Percentiles rank a stretch among this genome's conserved stretches.
phyloP scores from a whole-genome alignment of 306 rosid genomes.

The Vachellia pachyceras region DNA sequence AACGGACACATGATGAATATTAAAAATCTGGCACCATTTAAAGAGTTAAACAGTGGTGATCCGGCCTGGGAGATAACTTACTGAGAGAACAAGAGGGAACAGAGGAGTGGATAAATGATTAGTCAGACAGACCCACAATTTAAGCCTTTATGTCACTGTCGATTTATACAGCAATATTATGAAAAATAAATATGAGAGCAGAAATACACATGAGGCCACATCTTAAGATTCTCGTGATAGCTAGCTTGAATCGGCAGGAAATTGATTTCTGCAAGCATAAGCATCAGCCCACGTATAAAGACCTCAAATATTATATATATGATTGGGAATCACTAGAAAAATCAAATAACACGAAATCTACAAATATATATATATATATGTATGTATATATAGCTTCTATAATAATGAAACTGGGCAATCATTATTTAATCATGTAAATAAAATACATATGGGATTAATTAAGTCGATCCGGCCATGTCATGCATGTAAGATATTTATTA shows the following conservation, averaged over 20 bases:
- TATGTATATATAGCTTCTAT: conserved; percentile 18
- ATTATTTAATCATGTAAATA: conserved; percentile 15
- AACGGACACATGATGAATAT: too few species aligned
- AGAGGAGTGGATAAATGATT: conserved; percentile 46
- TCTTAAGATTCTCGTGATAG: conserved; percentile 69
- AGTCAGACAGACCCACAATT: conserved; percentile 44
- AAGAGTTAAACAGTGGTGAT: conserved; percentile 43
- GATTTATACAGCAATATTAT: conserved; percentile 25
- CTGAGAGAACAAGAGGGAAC: conserved; percentile 40
- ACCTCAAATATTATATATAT: conserved; percentile 36
- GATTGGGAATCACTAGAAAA: conserved; percentile 48
- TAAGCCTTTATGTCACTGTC: conserved; percentile 72
- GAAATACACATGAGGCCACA: conserved; percentile 28
- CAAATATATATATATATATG: conserved; percentile 13
- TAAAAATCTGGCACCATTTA: conserved; percentile 43
- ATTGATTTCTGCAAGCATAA: conserved; percentile 89
- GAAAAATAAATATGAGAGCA: conserved; percentile 2
- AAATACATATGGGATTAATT: conserved; percentile 7
- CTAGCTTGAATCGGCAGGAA: conserved; percentile 82
- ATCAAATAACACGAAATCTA: conserved; percentile 22
- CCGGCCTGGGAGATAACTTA: not conserved
- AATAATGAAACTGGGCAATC: conserved; percentile 19
- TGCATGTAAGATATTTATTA: not conserved
- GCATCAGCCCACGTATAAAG: conserved; percentile 53
- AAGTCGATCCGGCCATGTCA: not conserved